These are phyloP conservation scores for Capronia americana DNA, from an alignment of 2,329 filamentous ascomycete genomes.

Conservation along the genomic window DNA sequence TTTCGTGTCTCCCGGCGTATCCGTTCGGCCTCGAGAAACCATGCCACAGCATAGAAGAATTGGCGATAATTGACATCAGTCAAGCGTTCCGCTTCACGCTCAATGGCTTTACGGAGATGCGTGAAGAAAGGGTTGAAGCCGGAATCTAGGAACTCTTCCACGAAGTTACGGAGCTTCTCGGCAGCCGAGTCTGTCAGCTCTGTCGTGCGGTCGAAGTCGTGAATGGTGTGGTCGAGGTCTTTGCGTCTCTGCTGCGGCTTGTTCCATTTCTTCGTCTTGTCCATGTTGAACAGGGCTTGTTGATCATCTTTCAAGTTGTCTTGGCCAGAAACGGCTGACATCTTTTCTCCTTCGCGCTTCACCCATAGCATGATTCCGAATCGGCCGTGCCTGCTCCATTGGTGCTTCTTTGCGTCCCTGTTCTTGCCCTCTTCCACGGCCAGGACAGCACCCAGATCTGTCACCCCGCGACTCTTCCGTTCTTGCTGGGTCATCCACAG, in stretches of 20 bases:
- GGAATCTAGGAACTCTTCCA: conserved; percentile 91
- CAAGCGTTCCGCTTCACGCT: conserved; percentile 84
- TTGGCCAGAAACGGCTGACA: conserved; percentile 87
- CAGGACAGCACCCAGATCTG: conserved; percentile 77
- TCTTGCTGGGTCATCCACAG: conserved; percentile 84
- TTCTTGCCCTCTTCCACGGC: conserved; percentile 85
- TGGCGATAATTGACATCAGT: conserved; percentile 78
- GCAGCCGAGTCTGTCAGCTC: conserved; percentile 75
- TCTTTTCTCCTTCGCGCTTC: conserved; percentile 81
- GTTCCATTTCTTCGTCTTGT: conserved; percentile 87
- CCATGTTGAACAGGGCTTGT: conserved; percentile 83
- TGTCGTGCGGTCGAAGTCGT: conserved; percentile 77
- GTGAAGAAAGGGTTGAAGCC: conserved; percentile 92
- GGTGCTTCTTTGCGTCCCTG: conserved; percentile 75
- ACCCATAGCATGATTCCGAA: conserved; percentile 99
- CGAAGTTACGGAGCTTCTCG: conserved; percentile 78
- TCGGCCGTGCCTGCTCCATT: conserved; percentile 85
- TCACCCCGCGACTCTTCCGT: conserved; percentile 69
- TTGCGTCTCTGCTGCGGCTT: conserved; percentile 71
- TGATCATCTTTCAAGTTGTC: conserved; percentile 77
- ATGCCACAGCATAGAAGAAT: conserved; percentile 89
- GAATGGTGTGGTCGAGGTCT: conserved; percentile 64
- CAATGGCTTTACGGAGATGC: conserved; percentile 85
- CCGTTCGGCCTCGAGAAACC: conserved; percentile 89
- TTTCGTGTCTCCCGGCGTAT: conserved; percentile 69